Percentiles rank a stretch among this genome's conserved stretches.
Evolutionary conservation across 192 early-diverging fungal species (phyloP).

Genomic region (Kickxella alabastrina): DNA sequence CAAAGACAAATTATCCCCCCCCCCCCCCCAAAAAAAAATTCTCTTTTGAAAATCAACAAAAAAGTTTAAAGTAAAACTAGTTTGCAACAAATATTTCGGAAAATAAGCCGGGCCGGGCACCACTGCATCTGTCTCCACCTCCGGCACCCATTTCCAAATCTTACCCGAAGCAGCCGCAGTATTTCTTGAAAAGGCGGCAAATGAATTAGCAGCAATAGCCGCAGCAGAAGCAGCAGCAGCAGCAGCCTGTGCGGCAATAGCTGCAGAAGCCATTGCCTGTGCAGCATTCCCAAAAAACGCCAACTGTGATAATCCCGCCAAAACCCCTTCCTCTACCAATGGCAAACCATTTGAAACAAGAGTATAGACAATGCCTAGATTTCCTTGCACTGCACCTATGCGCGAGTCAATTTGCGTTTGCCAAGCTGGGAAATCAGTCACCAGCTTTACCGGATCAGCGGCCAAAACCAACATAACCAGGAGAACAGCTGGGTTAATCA

Average conservation of each 20-base stretch:
- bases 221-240: too few relatives aligned
- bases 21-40: neutral
- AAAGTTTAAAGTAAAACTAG: neutral
- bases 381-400: slow-evolving; percentile 7
- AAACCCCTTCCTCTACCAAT: slow-evolving; percentile 9
- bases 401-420: slow-evolving; percentile 21
- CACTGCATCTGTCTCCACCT: too few relatives aligned
- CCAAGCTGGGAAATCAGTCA: slow-evolving; percentile 27
- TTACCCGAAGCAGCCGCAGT: too few relatives aligned
- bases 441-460: slow-evolving; percentile 20
- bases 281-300: slow-evolving; percentile 10
- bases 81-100: too few relatives aligned
- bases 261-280: too few relatives aligned
- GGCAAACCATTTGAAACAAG: slow-evolving; percentile 32
- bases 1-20: too few relatives aligned
- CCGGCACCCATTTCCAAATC: slow-evolving; percentile 5
- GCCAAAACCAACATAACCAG: slow-evolving; percentile 3
- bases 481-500: slow-evolving; percentile 19
- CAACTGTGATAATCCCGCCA: slow-evolving; percentile 16
- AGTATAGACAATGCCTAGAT: slow-evolving; percentile 19
- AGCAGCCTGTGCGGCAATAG: too few relatives aligned
- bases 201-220: too few relatives aligned
- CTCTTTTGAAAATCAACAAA: neutral
- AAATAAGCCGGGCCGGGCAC: too few relatives aligned
- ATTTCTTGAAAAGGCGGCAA: too few relatives aligned